Conservation (phyloP, 2,329 filamentous ascomycete genomes). For the Mycosphaerella arachidis region DNA sequence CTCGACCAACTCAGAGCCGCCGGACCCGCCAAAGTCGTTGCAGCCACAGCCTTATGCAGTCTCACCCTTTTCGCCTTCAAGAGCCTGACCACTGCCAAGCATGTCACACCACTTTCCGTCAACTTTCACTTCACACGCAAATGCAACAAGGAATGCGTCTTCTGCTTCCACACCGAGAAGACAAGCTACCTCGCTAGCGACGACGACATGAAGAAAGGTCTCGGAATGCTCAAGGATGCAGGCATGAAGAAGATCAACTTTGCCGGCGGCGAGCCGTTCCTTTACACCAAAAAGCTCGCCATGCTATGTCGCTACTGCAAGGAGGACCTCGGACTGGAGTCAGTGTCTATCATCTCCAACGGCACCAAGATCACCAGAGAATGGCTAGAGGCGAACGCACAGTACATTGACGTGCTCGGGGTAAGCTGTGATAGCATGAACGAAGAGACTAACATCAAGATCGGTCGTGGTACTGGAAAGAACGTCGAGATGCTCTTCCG, state of each 20-base stretch:
- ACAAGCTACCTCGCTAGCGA: constrained; percentile 41
- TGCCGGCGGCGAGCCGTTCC: constrained; percentile 53
- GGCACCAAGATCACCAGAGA: constrained; percentile 45
- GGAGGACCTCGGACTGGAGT: constrained; percentile 45
- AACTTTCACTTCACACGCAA: constrained; percentile 47
- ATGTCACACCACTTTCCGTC: constrained; percentile 37
- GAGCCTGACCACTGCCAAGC: not conserved
- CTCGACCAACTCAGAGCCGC: not conserved
- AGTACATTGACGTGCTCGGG: constrained; percentile 52
- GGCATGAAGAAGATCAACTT: constrained; percentile 56
- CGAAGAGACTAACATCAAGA: constrained; percentile 46
- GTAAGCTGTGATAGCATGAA: constrained; percentile 54
- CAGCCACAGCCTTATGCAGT: not conserved
- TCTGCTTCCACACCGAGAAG: constrained; percentile 56
- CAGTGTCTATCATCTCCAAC: constrained; percentile 52
- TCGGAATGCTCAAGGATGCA: constrained; percentile 45
- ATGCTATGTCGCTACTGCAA: constrained; percentile 48
- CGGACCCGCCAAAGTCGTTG: not conserved
- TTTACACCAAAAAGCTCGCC: constrained; percentile 45
- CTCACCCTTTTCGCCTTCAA: not conserved
- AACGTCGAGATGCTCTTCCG: constrained; percentile 9
- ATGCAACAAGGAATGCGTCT: constrained; percentile 49
- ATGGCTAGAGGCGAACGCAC: constrained; percentile 42
- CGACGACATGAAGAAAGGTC: constrained; percentile 41
- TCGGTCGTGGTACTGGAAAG: constrained; percentile 43